Base-by-base conservation (phyloP, 225 moss, liverwort and hornwort species). In the Sphagnum tenellum region DNA sequence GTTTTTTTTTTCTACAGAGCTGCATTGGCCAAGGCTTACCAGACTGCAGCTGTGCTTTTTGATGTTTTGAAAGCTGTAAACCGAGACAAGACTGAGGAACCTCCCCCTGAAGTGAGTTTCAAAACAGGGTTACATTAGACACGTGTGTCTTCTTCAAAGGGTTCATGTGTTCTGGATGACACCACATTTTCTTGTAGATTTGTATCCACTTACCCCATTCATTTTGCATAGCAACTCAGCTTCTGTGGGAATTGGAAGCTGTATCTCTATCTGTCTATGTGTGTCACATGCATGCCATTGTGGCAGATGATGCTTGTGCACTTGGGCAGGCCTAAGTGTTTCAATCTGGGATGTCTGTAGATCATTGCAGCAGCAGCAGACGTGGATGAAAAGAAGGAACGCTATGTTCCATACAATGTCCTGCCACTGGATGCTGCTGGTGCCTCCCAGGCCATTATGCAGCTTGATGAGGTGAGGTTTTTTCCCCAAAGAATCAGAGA, bases 371-470 rank as follows among this genome's bases (percentile, higher is more conserved):
- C 94, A 44, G 88, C 91, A 65, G 88, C 86, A 65, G 90, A 91
- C 60, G 94, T 95, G 7, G 94, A 95, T 65, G 89, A 95, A 62
- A 95, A 88, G 65, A 91, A 91, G 70, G 94, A 95, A 71, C 88
- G 89, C 4, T 88, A 91, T 47, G 79, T 88, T 56, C 77, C 91
- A 7, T 95, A 79, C 70, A 95, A 95, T 49, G 67, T 95, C 63
- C 89, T 95, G 54, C 94, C 94, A 59, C 84, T 95, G 14, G 94
- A 91, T 91, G 79, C 86, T 2, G 94, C 89, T 11, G 94, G 94
- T 74, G 73, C 91, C 54, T 91, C 94, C 56, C 94, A 95, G 79
- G 91, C 94, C 45, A 91, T 95, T 5, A 95, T 95, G 91, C 94
- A 91, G 75, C 77, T 95, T 57, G 87, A 91, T 71, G 94, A 95